Evolutionary conservation across 2,329 filamentous ascomycete species (phyloP).

Genomic region (Botrytis pseudocinerea): DNA sequence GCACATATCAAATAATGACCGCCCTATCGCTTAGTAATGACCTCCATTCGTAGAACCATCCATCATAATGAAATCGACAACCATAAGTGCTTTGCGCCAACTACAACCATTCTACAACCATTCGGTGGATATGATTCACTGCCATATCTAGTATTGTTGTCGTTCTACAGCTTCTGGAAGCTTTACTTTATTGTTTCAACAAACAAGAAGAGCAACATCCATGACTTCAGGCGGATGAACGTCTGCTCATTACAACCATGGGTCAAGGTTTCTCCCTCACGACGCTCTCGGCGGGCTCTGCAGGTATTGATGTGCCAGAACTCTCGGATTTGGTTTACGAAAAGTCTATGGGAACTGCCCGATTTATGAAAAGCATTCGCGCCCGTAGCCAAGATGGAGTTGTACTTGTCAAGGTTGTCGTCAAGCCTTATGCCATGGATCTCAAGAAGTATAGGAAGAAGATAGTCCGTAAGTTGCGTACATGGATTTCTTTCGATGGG

Average conservation of each 20-base stretch:
- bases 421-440: slow-evolving; percentile 86
- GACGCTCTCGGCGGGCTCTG: slow-evolving; percentile 85
- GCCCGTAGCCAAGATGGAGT: slow-evolving; percentile 87
- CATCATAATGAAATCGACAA: neutral
- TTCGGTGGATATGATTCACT: neutral
- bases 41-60: neutral
- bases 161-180: neutral
- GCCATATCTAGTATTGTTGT: neutral
- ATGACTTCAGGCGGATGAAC: slow-evolving; percentile 39
- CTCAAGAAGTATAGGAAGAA: slow-evolving; percentile 76
- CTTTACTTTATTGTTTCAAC: neutral
- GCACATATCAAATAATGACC: neutral
- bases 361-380: slow-evolving; percentile 96
- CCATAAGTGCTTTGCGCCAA: neutral
- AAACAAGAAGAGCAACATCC: slow-evolving; percentile 24
- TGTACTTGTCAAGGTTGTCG: slow-evolving; percentile 90
- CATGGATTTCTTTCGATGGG: neutral
- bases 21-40: slow-evolving; percentile 6
- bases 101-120: neutral
- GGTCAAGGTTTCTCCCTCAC: slow-evolving; percentile 95
- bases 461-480: slow-evolving; percentile 63
- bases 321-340: slow-evolving; percentile 89
- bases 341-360: slow-evolving; percentile 83
- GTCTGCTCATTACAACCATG: slow-evolving; percentile 56
- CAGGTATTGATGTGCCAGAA: slow-evolving; percentile 91